Percentiles rank a stretch among this genome's conserved stretches.
phyloP scores from a whole-genome alignment of 805 yeast genomes.

The Ogataea polymorpha region DNA sequence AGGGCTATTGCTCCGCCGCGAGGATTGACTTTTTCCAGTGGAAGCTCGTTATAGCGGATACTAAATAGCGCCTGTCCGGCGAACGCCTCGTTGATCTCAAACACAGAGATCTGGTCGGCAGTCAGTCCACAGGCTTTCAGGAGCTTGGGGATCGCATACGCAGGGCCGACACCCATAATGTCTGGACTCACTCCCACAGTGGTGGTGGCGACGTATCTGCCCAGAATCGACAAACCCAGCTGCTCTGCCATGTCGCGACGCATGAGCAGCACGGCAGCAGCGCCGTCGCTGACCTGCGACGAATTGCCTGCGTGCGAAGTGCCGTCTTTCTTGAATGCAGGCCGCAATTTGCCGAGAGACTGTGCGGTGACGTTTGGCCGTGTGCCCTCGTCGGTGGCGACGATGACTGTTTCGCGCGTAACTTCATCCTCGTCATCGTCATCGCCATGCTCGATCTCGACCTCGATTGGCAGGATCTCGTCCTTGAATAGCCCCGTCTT shows the following conservation, averaged over 20 bases:
- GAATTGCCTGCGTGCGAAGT: slow-evolving; percentile 94
- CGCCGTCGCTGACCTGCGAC: slow-evolving; percentile 95
- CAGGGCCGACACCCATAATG: slow-evolving; percentile 98
- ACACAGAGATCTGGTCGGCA: slow-evolving; percentile 65
- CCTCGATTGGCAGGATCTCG: slow-evolving; percentile 81
- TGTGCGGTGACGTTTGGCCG: slow-evolving; percentile 80
- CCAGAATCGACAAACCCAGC: slow-evolving; percentile 68
- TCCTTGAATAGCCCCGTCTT: slow-evolving; percentile 72
- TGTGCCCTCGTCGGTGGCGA: slow-evolving; percentile 67
- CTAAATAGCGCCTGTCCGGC: slow-evolving; percentile 91
- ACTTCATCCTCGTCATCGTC: slow-evolving; percentile 52
- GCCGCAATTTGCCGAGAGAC: slow-evolving; percentile 69
- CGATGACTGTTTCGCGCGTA: slow-evolving; percentile 29
- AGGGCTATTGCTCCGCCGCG: slow-evolving; percentile 96
- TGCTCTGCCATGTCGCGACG: slow-evolving; percentile 81
- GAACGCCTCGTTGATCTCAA: slow-evolving; percentile 94
- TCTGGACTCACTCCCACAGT: slow-evolving; percentile 95
- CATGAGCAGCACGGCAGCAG: slow-evolving; percentile 83
- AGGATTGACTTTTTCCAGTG: slow-evolving; percentile 72
- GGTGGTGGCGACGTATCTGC: slow-evolving; percentile 74
- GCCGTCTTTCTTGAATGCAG: slow-evolving; percentile 85
- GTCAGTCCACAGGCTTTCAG: slow-evolving; percentile 44
- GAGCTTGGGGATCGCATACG: slow-evolving; percentile 86
- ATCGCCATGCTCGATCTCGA: slow-evolving; percentile 51
- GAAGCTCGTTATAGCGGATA: slow-evolving; percentile 62